Evolutionary conservation across 139 green algal species (phyloP).

Genomic region (Gonium pectorale): DNA sequence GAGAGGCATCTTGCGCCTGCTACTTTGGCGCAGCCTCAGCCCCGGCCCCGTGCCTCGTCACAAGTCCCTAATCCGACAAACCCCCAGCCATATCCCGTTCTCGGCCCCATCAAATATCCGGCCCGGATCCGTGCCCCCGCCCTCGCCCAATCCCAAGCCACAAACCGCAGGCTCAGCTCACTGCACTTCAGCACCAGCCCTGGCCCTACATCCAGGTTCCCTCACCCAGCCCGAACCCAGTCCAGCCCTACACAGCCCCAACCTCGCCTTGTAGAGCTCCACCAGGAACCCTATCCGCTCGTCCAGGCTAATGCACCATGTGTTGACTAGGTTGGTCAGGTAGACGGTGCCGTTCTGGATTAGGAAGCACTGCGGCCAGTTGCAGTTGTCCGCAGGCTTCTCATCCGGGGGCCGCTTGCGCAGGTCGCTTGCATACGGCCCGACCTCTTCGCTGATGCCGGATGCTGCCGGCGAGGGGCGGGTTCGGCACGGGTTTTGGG

Average conservation of each 20-base stretch:
- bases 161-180: neutral
- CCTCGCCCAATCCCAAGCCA: neutral
- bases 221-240: neutral
- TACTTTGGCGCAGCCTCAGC: no score
- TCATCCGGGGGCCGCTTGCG: neutral
- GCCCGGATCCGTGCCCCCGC: neutral
- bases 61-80: no score
- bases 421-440: no score
- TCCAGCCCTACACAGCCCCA: no score
- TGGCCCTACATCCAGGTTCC: neutral
- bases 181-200: neutral
- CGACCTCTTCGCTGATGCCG: no score
- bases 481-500: no score
- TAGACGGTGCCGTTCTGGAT: slow-evolving; percentile 6
- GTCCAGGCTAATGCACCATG: neutral
- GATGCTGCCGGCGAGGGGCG: no score
- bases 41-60: no score
- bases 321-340: neutral
- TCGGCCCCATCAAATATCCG: no score
- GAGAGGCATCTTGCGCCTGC: no score
- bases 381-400: neutral
- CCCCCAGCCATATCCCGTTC: no score
- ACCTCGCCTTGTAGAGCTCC: neutral
- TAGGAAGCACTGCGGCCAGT: neutral
- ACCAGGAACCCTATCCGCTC: neutral